Base-by-base conservation (phyloP, 805 yeast genomes). In the Metschnikowia lachancei region DNA sequence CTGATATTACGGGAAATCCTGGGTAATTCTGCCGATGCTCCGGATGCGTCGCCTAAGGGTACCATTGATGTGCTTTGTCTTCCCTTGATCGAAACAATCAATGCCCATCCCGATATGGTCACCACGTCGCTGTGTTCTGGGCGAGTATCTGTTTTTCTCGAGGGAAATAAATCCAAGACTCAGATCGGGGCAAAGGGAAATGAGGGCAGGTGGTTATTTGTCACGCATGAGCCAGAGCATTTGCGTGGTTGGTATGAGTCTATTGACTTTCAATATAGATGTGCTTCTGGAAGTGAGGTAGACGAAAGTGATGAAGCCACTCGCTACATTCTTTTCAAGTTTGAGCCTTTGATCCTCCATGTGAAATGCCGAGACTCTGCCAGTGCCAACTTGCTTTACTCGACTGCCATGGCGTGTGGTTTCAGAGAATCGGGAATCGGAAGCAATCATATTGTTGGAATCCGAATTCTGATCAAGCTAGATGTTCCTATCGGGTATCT, bases 101-200 rank as follows among this genome's bases (percentile, higher is more conserved):
- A 89, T 58, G 54, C 75, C 2, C 78, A 80, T 54, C 57, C 65
- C 0, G 81, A 84, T 52, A 76, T 85, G 81, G 94, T 89, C 10
- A 88, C 95, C 2, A 89, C 96, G 0, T 86, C 95, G 1, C 83
- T 94, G 14, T 89, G 96, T 54, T 87, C 95, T 0, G 96, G 96
- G 2, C 70, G 96, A 57, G 83, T 88, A 1, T 82, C 92, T 47
- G 89, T 89, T 0, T 89, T 85, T 60, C 66, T 85, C 1, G 96
- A 88, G 59, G 96, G 96, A 2, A 63, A 66, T 9, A 86, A 87
- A 55, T 46, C 46, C 1, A 52, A 53, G 5, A 55, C 61, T 2
- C 78, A 65, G 55, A 77, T 85, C 13, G 94, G 95, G 1, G 88
- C 95, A 3, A 89, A 89, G 59, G 96, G 96, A 9, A 80, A 82